Conservation (phyloP, 192 early-diverging fungal species). For the Dispira parvispora region DNA sequence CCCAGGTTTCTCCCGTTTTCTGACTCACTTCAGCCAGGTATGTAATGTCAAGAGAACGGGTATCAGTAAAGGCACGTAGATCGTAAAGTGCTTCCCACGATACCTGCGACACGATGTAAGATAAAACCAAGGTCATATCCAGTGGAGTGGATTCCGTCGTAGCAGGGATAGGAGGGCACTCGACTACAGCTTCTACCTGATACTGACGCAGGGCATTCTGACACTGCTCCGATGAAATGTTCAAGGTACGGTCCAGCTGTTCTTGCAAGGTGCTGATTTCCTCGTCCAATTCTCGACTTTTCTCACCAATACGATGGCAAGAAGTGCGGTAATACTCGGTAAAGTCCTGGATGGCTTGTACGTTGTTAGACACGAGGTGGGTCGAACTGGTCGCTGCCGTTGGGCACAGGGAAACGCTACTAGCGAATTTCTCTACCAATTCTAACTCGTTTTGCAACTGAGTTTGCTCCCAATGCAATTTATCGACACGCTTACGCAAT, state of each 20-base stretch:
- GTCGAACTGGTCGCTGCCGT: neutral
- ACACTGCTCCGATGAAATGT: neutral
- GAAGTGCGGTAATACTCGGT: neutral
- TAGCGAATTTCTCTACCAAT: neutral
- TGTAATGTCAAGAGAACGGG: neutral
- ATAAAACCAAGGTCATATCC: neutral
- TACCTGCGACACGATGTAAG: neutral
- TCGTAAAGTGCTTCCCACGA: slow-evolving; percentile 7
- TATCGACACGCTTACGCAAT: neutral
- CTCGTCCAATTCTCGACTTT: neutral
- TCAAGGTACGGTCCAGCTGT: neutral
- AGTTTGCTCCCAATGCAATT: neutral
- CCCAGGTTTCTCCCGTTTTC: slow-evolving; percentile 6
- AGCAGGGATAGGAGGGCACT: neutral
- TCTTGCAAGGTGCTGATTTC: neutral
- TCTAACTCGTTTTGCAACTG: neutral
- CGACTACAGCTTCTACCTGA: neutral
- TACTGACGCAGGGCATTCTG: neutral
- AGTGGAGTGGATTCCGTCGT: neutral
- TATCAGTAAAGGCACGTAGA: slow-evolving; percentile 10
- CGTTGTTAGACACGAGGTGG: neutral
- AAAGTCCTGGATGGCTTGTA: neutral
- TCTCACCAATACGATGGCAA: neutral
- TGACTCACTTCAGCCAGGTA: slow-evolving; percentile 11
- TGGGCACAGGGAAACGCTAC: neutral